A percentile compares a stretch with the other conserved stretches of the same genome.
Conservation (phyloP, 2,329 filamentous ascomycete species). For the Thelonectria olida region DNA sequence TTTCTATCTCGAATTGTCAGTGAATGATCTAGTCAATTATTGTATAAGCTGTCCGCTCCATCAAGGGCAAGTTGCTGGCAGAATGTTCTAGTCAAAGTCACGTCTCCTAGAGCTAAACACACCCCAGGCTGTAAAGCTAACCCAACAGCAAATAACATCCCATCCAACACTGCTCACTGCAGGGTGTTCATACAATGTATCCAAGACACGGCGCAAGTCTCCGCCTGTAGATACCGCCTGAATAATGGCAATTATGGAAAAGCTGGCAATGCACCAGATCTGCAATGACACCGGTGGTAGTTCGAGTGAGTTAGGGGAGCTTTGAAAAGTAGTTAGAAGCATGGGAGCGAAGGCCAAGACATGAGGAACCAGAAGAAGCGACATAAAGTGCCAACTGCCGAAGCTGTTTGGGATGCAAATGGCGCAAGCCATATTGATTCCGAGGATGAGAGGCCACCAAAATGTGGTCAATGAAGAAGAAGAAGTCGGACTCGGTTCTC, state of each 20-base stretch:
- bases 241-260: constrained; percentile 12
- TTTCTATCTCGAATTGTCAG: no score
- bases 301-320: background rate
- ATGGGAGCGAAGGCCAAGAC: constrained; percentile 37
- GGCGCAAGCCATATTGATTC: constrained; percentile 23
- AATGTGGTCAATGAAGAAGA: constrained; percentile 6
- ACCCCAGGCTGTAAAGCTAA: constrained; percentile 33
- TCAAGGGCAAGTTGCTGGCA: no score
- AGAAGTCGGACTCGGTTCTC: background rate
- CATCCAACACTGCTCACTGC: constrained; percentile 40
- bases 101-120: no score
- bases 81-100: no score
- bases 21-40: no score
- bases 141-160: constrained; percentile 41
- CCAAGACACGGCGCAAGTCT: constrained; percentile 2
- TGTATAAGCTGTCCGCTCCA: no score
- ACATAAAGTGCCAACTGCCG: constrained; percentile 25
- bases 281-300: constrained; percentile 20
- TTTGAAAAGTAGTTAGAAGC: constrained; percentile 20
- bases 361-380: constrained; percentile 34
- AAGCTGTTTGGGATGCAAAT: constrained; percentile 23
- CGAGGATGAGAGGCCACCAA: constrained; percentile 24
- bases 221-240: constrained; percentile 5
- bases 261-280: constrained; percentile 9
- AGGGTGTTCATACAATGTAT: constrained; percentile 35